phyloP scores from a whole-genome alignment of 257 asterid species.

The Linaria vulgaris region DNA sequence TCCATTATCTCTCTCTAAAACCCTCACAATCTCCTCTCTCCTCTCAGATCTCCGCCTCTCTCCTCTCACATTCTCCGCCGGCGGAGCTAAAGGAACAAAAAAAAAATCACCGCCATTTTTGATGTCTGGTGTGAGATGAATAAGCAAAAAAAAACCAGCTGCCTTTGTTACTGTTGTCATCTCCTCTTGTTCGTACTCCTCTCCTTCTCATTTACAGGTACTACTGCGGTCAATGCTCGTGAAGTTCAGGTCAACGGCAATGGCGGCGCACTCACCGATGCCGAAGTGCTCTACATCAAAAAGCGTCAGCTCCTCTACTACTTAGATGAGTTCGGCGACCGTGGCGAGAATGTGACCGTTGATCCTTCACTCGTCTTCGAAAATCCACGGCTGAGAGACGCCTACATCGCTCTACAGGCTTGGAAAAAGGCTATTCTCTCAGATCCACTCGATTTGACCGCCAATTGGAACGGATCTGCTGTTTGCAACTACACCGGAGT shows the following conservation, averaged over 20 bases:
- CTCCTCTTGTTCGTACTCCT: slow-evolving; percentile 22
- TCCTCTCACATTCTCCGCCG: not conserved
- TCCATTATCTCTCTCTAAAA: slow-evolving; percentile 17
- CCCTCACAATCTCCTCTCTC: slow-evolving; percentile 16
- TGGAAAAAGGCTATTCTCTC: slow-evolving; percentile 86
- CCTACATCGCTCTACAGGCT: slow-evolving; percentile 86
- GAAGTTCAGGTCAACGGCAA: slow-evolving; percentile 24
- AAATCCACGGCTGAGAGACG: slow-evolving; percentile 57
- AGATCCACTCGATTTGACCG: slow-evolving; percentile 66
- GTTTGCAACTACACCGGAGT: slow-evolving; percentile 75
- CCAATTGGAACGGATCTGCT: slow-evolving; percentile 72
- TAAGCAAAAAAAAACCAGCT: slow-evolving; percentile 35
- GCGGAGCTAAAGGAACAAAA: not conserved
- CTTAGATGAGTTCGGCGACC: slow-evolving; percentile 70
- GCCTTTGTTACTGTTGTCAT: slow-evolving; percentile 29
- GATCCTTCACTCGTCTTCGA: slow-evolving; percentile 69
- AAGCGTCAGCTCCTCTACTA: slow-evolving; percentile 73
- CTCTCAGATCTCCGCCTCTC: slow-evolving; percentile 34
- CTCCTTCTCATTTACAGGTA: slow-evolving; percentile 15
- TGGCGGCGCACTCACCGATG: slow-evolving; percentile 64
- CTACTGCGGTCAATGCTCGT: slow-evolving; percentile 11
- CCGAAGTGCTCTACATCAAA: slow-evolving; percentile 52
- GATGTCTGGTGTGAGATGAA: slow-evolving; percentile 89
- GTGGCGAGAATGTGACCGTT: slow-evolving; percentile 68
- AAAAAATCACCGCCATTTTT: slow-evolving; percentile 20